Base-by-base conservation (phyloP, 1,284 basidiomycete genomes). In the Termitomyces sp. region DNA sequence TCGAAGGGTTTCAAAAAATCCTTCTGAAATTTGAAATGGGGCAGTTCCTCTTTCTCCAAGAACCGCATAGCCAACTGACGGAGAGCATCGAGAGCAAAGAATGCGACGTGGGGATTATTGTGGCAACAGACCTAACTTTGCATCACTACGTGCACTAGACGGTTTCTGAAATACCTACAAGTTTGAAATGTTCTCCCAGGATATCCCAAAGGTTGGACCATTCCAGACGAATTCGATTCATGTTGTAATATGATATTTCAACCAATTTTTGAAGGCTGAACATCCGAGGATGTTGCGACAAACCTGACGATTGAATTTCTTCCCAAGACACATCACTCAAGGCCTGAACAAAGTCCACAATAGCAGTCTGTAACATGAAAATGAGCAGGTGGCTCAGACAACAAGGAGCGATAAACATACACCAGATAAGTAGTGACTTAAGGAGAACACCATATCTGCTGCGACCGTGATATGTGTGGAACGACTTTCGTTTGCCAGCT, bases 191-290 rank as follows among this genome's bases (percentile, higher is more conserved):
- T 70, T 98, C 95, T 46, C 97, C 97, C 17, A 99, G 78, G 56
- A 99, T 99, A 58, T 90, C 86, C 98, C 98, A 99, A 60, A 99
- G 82, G 71, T 94, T 91, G 3, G 93, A 95, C 97, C 97, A 99
- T 70, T 99, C 97, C 56, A 99, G 77, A 70, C 97, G 92, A 68
- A 99, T 99, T 56, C 97, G 90, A 58, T 81, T 88, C 97, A 99
- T 99, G 74, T 99, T 99, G 77, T 99, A 99, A 73, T 99, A 99
- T 21, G 94, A 97, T 61, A 99, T 99, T 70, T 99, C 97, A 46
- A 99, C 97, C 44, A 99, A 78, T 74, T 99, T 99, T 70, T 99
- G 97, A 60, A 99, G 75, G 70, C 95, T 98, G 78, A 99, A 99
- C 56, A 98, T 79, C 45, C 97, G 85, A 2, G 97, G 97, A 65